Percentiles rank a stretch among this genome's conserved stretches.
Conservation (phyloP, 129 eudicot genomes). For the Artemisia tridentata region DNA sequence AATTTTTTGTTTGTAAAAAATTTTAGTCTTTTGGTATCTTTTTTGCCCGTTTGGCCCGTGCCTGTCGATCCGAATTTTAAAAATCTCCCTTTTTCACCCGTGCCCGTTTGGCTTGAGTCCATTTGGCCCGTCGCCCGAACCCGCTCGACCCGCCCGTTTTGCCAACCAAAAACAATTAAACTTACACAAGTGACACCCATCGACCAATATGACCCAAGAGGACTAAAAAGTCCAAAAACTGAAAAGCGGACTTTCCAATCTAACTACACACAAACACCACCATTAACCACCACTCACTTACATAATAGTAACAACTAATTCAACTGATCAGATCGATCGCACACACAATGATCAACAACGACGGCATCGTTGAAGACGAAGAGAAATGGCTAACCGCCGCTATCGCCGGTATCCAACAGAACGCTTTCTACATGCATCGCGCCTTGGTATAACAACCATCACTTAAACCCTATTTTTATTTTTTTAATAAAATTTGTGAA, state of each 20-base stretch:
- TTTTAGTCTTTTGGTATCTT: no score
- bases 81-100: no score
- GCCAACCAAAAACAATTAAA: no score
- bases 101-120: no score
- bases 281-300: background rate
- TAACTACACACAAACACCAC: background rate
- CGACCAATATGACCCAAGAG: no score
- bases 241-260: slow-evolving; percentile 35
- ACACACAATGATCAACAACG: slow-evolving; percentile 37
- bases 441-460: slow-evolving; percentile 57
- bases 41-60: no score
- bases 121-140: no score
- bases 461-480: slow-evolving; percentile 31
- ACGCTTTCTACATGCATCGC: slow-evolving; percentile 99
- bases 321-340: slow-evolving; percentile 30
- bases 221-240: slow-evolving; percentile 25
- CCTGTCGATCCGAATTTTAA: no score
- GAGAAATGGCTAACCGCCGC: slow-evolving; percentile 93
- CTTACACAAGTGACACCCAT: no score
- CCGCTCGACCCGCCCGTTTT: no score
- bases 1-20: no score
- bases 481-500: slow-evolving; percentile 25
- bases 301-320: slow-evolving; percentile 14
- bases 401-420: slow-evolving; percentile 95
- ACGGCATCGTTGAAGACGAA: slow-evolving; percentile 75